Percentiles rank a stretch among this genome's conserved stretches.
phyloP scores from a whole-genome alignment of 2,329 filamentous ascomycete genomes.

The Fusarium annulatum region DNA sequence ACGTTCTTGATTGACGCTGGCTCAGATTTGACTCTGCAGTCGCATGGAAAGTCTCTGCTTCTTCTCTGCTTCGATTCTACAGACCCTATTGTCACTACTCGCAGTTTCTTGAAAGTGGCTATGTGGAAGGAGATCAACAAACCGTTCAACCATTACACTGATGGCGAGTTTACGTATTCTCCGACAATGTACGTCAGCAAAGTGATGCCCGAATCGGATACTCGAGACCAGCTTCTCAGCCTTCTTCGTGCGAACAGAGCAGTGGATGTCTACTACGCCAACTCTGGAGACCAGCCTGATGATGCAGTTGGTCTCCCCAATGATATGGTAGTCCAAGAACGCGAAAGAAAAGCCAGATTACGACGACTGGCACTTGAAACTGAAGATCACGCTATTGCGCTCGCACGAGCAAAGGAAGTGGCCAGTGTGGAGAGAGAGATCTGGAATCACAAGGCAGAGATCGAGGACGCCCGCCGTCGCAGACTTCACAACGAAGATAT shows the following conservation, averaged over 20 bases:
- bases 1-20: constrained; percentile 65
- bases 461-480: constrained; percentile 63
- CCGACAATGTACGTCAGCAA: constrained; percentile 71
- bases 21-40: constrained; percentile 66
- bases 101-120: constrained; percentile 69
- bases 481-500: constrained; percentile 61
- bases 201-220: constrained; percentile 55
- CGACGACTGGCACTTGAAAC: constrained; percentile 58
- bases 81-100: constrained; percentile 66
- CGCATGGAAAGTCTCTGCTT: constrained; percentile 68
- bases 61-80: constrained; percentile 69
- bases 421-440: constrained; percentile 64
- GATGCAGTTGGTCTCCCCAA: constrained; percentile 64
- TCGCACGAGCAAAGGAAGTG: constrained; percentile 63
- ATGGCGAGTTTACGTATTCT: constrained; percentile 68
- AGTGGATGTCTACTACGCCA: constrained; percentile 65
- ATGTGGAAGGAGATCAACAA: constrained; percentile 75
- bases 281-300: constrained; percentile 63
- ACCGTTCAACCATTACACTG: constrained; percentile 65
- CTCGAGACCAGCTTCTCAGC: constrained; percentile 56
- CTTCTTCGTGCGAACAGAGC: constrained; percentile 65
- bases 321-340: constrained; percentile 62
- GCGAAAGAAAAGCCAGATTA: constrained; percentile 60
- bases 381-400: constrained; percentile 60
- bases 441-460: constrained; percentile 59